phyloP scores from a whole-genome alignment of 1,284 basidiomycete genomes.

The Leccinum angustisporum region DNA sequence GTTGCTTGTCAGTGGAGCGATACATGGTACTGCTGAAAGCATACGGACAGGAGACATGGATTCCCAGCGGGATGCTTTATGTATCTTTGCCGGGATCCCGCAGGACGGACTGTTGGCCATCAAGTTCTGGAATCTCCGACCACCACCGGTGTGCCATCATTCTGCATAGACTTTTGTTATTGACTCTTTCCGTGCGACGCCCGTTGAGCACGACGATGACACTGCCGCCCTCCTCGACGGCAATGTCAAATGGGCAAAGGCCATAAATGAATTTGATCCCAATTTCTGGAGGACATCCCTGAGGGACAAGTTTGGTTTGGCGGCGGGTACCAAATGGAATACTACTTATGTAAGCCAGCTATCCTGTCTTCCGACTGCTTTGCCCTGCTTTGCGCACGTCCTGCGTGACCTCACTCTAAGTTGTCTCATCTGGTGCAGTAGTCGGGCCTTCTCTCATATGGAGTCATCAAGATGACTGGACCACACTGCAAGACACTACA shows the following conservation, averaged over 20 bases:
- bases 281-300: conserved; percentile 43
- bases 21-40: conserved; percentile 23
- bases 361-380: too few species aligned
- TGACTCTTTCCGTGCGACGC: not conserved
- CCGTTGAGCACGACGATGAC: conserved; percentile 22
- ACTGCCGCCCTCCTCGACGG: conserved; percentile 46
- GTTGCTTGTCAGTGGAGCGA: conserved; percentile 17
- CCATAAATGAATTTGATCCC: conserved; percentile 56
- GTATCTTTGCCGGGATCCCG: conserved; percentile 18
- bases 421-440: too few species aligned
- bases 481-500: too few species aligned
- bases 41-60: conserved; percentile 25
- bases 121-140: too few species aligned
- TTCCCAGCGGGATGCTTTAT: conserved; percentile 23
- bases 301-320: too few species aligned
- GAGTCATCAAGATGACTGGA: too few species aligned
- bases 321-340: too few species aligned
- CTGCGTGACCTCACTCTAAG: too few species aligned
- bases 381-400: too few species aligned
- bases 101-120: conserved; percentile 17
- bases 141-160: not conserved
- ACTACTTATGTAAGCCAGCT: too few species aligned
- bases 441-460: too few species aligned
- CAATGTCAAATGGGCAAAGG: conserved; percentile 63
- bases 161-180: not conserved